A percentile compares a stretch with the other conserved stretches of the same genome.
Conservation (phyloP, 768 basidiomycete genomes). For the Hygrocybe punicea region DNA sequence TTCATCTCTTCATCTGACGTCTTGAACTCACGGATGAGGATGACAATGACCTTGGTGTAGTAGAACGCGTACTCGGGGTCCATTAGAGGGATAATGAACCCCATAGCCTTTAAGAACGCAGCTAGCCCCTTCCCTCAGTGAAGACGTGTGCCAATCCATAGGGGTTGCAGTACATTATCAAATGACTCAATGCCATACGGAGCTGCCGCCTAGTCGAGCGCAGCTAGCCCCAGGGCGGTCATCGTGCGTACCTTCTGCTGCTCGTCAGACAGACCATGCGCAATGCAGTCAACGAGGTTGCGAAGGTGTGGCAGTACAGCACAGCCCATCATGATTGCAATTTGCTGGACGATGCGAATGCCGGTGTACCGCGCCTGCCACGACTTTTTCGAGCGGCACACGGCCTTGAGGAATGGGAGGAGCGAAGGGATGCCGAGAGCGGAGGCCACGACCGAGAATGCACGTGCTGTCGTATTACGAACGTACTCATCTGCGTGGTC, state of each 20-base stretch:
- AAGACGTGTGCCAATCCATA: slow-evolving; percentile 91
- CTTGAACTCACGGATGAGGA: slow-evolving; percentile 97
- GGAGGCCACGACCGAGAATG: slow-evolving; percentile 97
- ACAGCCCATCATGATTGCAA: slow-evolving; percentile 99
- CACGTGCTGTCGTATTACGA: slow-evolving; percentile 97
- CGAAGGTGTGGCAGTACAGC: slow-evolving; percentile 95
- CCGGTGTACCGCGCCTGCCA: slow-evolving; percentile 99
- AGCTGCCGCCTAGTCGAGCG: slow-evolving; percentile 93
- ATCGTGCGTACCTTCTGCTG: slow-evolving; percentile 96
- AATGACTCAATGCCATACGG: slow-evolving; percentile 99
- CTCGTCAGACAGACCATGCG: slow-evolving; percentile 88
- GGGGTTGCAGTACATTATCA: slow-evolving; percentile 91
- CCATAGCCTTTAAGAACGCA: slow-evolving; percentile 95
- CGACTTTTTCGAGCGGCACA: slow-evolving; percentile 97
- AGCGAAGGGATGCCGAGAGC: slow-evolving; percentile 97
- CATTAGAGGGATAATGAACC: slow-evolving; percentile 99
- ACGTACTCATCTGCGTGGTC: slow-evolving; percentile 99
- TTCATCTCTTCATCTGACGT: slow-evolving; percentile 99
- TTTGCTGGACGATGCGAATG: slow-evolving; percentile 99
- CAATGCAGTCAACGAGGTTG: slow-evolving; percentile 94
- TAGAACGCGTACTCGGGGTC: slow-evolving; percentile 99
- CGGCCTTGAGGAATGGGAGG: slow-evolving; percentile 96
- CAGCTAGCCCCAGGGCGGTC: slow-evolving; percentile 92
- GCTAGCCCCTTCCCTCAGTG: slow-evolving; percentile 94
- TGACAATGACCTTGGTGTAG: slow-evolving; percentile 96